Evolutionary conservation across 768 basidiomycete species (phyloP).

Genomic region (Phylloporus sp.): DNA sequence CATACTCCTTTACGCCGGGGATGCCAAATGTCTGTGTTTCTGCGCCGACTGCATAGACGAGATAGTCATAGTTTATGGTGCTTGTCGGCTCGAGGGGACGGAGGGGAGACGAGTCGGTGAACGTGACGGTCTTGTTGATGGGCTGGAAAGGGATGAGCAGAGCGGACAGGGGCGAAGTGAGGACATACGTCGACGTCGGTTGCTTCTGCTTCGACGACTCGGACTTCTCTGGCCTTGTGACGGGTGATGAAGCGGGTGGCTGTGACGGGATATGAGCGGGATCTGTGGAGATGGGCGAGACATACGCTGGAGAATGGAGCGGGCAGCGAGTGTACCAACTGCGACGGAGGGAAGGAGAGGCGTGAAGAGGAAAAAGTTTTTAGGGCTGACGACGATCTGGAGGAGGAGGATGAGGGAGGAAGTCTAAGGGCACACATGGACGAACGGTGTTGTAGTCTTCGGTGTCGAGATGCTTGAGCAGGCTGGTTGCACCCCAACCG

Average conservation of each 20-base stretch:
- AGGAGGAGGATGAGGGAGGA: background rate
- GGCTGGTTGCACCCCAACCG: constrained; percentile 94
- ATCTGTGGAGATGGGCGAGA: background rate
- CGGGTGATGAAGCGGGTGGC: constrained; percentile 90
- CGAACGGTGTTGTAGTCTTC: constrained; percentile 91
- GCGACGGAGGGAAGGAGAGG: constrained; percentile 96
- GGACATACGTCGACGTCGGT: constrained; percentile 72
- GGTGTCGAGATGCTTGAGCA: constrained; percentile 87
- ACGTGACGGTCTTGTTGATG: constrained; percentile 85
- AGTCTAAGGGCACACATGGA: too few relatives aligned
- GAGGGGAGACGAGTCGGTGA: constrained; percentile 41
- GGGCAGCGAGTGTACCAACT: constrained; percentile 82
- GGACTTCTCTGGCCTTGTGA: constrained; percentile 81
- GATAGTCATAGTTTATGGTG: constrained; percentile 90
- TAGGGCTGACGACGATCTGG: constrained; percentile 89
- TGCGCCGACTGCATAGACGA: constrained; percentile 93
- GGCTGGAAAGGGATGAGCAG: constrained; percentile 43
- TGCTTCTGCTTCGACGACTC: constrained; percentile 93
- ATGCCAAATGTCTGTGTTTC: constrained; percentile 95
- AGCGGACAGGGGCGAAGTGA: background rate
- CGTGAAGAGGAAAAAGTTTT: constrained; percentile 98
- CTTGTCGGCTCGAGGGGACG: constrained; percentile 40
- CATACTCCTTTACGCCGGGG: constrained; percentile 88
- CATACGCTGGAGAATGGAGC: constrained; percentile 76
- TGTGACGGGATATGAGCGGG: constrained; percentile 21